Evolutionary conservation across 768 basidiomycete species (phyloP), one percentile per base, ranked within the genome.

Genomic region (Termitomyces sp.): DNA sequence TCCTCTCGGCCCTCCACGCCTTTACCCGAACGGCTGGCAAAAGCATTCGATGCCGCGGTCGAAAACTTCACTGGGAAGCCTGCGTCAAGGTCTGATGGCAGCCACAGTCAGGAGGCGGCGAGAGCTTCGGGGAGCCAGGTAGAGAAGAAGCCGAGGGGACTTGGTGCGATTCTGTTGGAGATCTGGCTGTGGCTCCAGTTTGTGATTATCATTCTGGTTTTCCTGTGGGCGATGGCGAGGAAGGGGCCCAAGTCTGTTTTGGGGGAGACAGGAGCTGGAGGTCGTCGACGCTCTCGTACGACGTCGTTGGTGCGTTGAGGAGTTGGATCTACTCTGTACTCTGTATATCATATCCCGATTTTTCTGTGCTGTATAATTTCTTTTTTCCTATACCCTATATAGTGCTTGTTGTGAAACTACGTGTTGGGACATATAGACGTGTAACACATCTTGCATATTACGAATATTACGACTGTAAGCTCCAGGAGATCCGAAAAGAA

Each of bases 151-250:
- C 67, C 67, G 39, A 66, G 39, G 40, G 65, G 68, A 54, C 60
- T 76, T n/a, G 75, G 70, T 7, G 70, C 70, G 44, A 73, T 89
- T 53, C 70, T 92, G 64, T 67, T 94, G 53, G 89, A 92, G 74
- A 70, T 90, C 22, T 94, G 92, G 92, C 72, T 94, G 64, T 92
- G 91, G 90, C 71, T 92, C 61, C 92, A 94, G 72, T 92, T 94
- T 68, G 77, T 72, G 8, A 79, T 92, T 62, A 85, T 94, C 64
- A 79, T 93, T 36, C 58, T 87, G 45, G 86, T 92, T 56, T 94
- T 94, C 72, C 71, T 94, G 57, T 92, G 85, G 81, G 84, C 89
- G 38, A 90, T 92, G 87, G 90, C 90, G 60, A 85, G 79, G 73
- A 79, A 84, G 20, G 91, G 92, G 3, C 91, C 91, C 7, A 87